Evolutionary conservation across 352 stramenopile species (phyloP), one percentile per base, ranked within the genome.

Genomic region (Albugo candida): DNA sequence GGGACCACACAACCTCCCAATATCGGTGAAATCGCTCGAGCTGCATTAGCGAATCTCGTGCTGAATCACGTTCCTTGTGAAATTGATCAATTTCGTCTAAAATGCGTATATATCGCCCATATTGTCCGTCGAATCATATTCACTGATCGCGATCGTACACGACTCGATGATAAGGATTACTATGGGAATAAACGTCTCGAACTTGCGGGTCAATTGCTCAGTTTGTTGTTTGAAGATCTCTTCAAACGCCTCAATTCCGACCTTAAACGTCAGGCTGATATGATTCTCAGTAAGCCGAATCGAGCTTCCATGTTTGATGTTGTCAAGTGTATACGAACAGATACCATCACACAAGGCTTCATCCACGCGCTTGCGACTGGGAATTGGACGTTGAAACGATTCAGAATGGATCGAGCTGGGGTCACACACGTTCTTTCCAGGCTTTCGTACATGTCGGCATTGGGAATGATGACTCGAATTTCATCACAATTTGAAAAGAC

Each of bases 101-200:
- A 99, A 68, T 89, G 80, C 38, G 96, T 98, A 55, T 99, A 98
- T 65, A 81, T 98, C 18, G 88, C 86, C 12, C 92, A 98, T 60
- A 98, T 99, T 69, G 87, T 97, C 27, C 75, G 95, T 19, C 79
- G 93, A 40, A 81, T 94, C 46, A 65, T 92, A 20, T 71, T 81
- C 43, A 92, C 80, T 18, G 76, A 91, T 59, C 83, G 82, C 55
- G 75, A 92, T 54, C 68, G 88, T 47, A 87, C 74, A 49, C 74
- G 71, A 8, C 65, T 98, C 44, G 94, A 98, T 60, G 94, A 98
- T 65, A 98, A 99, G 64, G 96, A 99, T 67, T 99, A 99, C 67
- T 99, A 99, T 57, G 96, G 95, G 18, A 99, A 99, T 68, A 99
- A 99, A 67, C 81, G 96, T 45, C 64, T 99, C n/a, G 96, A 99